A percentile compares a stretch with the other conserved stretches of the same genome.
Conservation (phyloP, 2,329 filamentous ascomycete genomes). For the Coleophoma cylindrospora region DNA sequence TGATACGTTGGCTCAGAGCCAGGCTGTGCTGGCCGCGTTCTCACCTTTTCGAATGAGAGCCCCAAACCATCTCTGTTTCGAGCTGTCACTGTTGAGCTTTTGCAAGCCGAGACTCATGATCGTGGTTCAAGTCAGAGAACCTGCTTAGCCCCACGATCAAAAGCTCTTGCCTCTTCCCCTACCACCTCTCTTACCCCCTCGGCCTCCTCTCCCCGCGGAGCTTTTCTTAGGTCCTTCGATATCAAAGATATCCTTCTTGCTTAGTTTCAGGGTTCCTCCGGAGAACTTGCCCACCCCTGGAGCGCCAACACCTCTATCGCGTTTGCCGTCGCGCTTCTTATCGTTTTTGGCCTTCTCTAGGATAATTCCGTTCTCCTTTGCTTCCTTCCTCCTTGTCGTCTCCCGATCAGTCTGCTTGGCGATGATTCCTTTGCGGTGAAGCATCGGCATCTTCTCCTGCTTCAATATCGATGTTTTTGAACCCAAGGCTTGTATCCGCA, state of each 20-base stretch:
- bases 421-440: slow-evolving; percentile 78
- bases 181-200: slow-evolving; percentile 23
- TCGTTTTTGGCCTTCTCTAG: slow-evolving; percentile 57
- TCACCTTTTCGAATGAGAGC: too few relatives aligned
- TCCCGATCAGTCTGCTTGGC: slow-evolving; percentile 63
- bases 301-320: slow-evolving; percentile 62
- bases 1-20: too few relatives aligned
- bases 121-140: too few relatives aligned
- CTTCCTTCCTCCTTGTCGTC: slow-evolving; percentile 67
- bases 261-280: slow-evolving; percentile 75
- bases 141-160: too few relatives aligned
- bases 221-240: slow-evolving; percentile 53
- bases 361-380: slow-evolving; percentile 85
- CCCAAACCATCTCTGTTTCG: too few relatives aligned
- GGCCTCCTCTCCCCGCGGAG: slow-evolving; percentile 25
- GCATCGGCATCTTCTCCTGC: slow-evolving; percentile 86
- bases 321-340: slow-evolving; percentile 32
- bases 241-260: slow-evolving; percentile 67
- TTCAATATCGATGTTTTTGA: slow-evolving; percentile 69
- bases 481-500: slow-evolving; percentile 77
- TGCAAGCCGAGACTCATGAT: too few relatives aligned
- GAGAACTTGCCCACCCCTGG: slow-evolving; percentile 77
- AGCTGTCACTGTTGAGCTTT: too few relatives aligned
- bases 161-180: slow-evolving; percentile 9
- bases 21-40: too few relatives aligned